A percentile compares a stretch with the other conserved stretches of the same genome.
Conservation (phyloP, 805 yeast species). For the Clavispora phyllophila region DNA sequence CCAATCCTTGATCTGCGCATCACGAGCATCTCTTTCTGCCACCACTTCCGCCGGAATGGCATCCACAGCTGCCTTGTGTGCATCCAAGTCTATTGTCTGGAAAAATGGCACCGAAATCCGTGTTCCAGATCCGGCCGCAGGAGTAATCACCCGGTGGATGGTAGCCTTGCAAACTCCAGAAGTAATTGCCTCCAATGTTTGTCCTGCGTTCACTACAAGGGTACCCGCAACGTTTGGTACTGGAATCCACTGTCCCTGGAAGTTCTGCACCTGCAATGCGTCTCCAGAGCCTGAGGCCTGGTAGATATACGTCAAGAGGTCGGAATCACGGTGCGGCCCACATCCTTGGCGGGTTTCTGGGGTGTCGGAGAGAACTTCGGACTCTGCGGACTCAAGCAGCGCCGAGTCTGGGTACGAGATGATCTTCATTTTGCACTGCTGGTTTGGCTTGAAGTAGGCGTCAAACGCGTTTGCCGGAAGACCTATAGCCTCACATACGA, state of each 20-base stretch:
- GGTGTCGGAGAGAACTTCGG: conserved; percentile 25
- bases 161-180: conserved; percentile 58
- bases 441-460: conserved; percentile 46
- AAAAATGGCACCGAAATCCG: conserved; percentile 45
- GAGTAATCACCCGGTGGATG: conserved; percentile 49
- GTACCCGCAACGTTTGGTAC: conserved; percentile 46
- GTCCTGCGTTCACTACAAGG: conserved; percentile 56
- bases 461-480: conserved; percentile 42
- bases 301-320: conserved; percentile 53
- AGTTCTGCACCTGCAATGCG: conserved; percentile 52
- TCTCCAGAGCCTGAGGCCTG: conserved; percentile 48
- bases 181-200: conserved; percentile 56
- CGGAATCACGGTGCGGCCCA: conserved; percentile 68
- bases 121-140: conserved; percentile 31
- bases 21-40: conserved; percentile 29
- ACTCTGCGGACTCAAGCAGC: conserved; percentile 17
- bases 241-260: conserved; percentile 52
- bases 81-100: conserved; percentile 41
- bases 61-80: conserved; percentile 24
- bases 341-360: conserved; percentile 43
- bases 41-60: conserved; percentile 26
- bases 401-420: conserved; percentile 50
- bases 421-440: conserved; percentile 49
- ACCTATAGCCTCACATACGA: conserved; percentile 55
- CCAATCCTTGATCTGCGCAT: conserved; percentile 29